These are phyloP conservation scores for Acer saccharum DNA, from an alignment of 345 rosid species.

Conservation along the genomic window DNA sequence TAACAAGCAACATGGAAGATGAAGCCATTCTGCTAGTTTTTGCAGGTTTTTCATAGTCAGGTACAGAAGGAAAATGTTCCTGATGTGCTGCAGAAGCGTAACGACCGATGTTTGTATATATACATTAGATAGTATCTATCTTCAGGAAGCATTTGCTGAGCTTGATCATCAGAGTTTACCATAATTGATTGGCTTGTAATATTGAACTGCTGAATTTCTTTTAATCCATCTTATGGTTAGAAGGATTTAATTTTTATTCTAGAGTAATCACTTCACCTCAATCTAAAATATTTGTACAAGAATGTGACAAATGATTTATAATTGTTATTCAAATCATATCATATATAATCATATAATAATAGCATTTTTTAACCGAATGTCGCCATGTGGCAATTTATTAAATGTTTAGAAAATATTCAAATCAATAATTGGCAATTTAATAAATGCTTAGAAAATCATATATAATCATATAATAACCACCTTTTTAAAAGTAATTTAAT, in stretches of 20 bases:
- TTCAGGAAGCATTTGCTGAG: neutral
- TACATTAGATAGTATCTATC: neutral
- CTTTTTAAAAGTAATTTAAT: too few relatives aligned
- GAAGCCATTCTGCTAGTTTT: neutral
- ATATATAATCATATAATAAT: too few relatives aligned
- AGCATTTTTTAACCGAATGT: too few relatives aligned
- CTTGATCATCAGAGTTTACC: neutral
- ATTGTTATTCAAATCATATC: too few relatives aligned
- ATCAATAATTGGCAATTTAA: too few relatives aligned
- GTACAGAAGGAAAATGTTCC: neutral
- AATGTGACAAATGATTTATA: too few relatives aligned
- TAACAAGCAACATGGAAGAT: conserved; percentile 7
- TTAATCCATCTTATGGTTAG: neutral
- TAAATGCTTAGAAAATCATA: too few relatives aligned
- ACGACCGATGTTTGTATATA: neutral
- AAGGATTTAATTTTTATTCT: neutral
- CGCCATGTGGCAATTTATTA: too few relatives aligned
- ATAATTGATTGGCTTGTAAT: neutral
- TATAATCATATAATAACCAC: too few relatives aligned
- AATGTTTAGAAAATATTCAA: too few relatives aligned
- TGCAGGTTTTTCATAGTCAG: neutral
- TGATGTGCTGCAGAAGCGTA: neutral
- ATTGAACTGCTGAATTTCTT: neutral
- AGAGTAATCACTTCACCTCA: too few relatives aligned
- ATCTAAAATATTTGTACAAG: too few relatives aligned